Conservation (phyloP, 148 eudicot genomes). For the Dianthus caryophyllus region DNA sequence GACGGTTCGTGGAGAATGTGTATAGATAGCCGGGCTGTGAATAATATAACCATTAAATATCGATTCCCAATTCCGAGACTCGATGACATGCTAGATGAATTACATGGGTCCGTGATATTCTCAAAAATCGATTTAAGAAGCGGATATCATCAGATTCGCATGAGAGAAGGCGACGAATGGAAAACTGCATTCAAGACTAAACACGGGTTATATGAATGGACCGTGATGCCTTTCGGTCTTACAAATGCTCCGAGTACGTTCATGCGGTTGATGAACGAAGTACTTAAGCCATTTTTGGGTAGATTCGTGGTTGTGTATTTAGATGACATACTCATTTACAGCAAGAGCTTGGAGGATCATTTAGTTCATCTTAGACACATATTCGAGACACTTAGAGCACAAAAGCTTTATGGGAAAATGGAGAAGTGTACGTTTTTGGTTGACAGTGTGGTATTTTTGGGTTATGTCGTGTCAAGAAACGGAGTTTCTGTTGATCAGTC, state of each 20-base stretch:
- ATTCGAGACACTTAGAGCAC: not conserved
- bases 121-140: not conserved
- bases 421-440: not conserved
- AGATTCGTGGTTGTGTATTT: too few species aligned
- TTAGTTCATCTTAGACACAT: not conserved
- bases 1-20: not conserved
- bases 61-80: too few species aligned
- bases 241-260: too few species aligned
- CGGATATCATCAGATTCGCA: slow-evolving; percentile 1
- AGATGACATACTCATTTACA: slow-evolving; percentile 7
- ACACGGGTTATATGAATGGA: slow-evolving; percentile 11
- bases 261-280: too few species aligned
- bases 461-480: too few species aligned
- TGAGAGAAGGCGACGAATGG: slow-evolving; percentile 1
- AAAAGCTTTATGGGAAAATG: not conserved
- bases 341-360: not conserved
- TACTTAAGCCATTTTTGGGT: too few species aligned
- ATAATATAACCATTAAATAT: too few species aligned
- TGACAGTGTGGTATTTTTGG: too few species aligned
- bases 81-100: not conserved
- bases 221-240: too few species aligned
- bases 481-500: too few species aligned
- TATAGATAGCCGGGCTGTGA: too few species aligned
- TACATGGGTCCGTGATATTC: not conserved
- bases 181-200: not conserved